Evolutionary conservation across 129 eudicot species (phyloP).

Genomic region (Smallanthus sonchifolius): DNA sequence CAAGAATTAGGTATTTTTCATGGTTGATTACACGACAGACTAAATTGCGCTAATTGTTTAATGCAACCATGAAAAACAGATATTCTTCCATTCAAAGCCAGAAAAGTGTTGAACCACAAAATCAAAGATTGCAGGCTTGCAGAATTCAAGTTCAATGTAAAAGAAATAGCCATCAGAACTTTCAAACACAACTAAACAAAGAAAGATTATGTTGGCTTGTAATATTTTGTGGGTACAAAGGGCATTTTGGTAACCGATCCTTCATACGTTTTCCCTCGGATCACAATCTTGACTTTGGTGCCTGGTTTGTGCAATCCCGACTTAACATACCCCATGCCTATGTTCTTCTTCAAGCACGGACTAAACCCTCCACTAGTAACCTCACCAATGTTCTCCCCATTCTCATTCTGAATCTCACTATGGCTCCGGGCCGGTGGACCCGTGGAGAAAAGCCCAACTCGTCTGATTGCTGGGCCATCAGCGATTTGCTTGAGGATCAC

Average conservation of each 20-base stretch:
- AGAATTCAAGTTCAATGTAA: constrained; percentile 33
- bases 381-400: constrained; percentile 77
- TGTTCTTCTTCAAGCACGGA: constrained; percentile 97
- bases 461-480: constrained; percentile 75
- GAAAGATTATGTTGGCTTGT: constrained; percentile 67
- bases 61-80: constrained; percentile 2
- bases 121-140: constrained; percentile 28
- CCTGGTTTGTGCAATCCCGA: constrained; percentile 90
- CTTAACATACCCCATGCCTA: constrained; percentile 97
- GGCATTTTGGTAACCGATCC: constrained; percentile 93
- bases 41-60: neutral
- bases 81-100: constrained; percentile 7
- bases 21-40: neutral
- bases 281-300: constrained; percentile 62
- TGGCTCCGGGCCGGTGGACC: constrained; percentile 97
- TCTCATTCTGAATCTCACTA: constrained; percentile 83
- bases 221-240: constrained; percentile 90
- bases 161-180: constrained; percentile 20
- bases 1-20: neutral
- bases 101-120: constrained; percentile 22
- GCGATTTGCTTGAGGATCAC: constrained; percentile 90
- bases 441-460: constrained; percentile 70
- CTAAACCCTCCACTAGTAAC: constrained; percentile 98
- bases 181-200: neutral
- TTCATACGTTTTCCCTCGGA: constrained; percentile 75